Evolutionary conservation across 495 filamentous ascomycete species (phyloP), one percentile per base, ranked within the genome.

Genomic region (Bacidia rubella): DNA sequence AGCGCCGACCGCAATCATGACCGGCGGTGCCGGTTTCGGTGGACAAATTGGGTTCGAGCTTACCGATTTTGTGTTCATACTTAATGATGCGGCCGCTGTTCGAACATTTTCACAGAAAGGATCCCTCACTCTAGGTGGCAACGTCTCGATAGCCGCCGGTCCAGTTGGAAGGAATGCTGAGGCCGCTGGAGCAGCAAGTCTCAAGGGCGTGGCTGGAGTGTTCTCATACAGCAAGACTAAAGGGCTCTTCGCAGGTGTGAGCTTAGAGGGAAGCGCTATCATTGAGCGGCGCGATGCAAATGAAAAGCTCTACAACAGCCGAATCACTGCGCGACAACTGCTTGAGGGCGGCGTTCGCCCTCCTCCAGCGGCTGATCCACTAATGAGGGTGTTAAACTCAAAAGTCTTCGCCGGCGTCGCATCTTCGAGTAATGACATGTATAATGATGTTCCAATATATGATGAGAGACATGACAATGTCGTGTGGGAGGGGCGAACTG

Each of bases 221-320:
- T 98, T 98, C 73, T 85, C 86, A 57, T 98, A 97, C 70, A 86
- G 81, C 54, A 97, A 96, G 69, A 98, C 92, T 24, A 96, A 96
- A 71, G 92, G 92, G 22, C 72, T 97, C 11, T 98, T 98, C 58
- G 92, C 92, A 1, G 92, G 92, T 61, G 90, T 98, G 44, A 90
- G 85, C 57, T 70, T 98, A 56, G 92, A 98, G 67, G 92, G 92
- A 15, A 86, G 82, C 45, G 87, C 82, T 49, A 78, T 98, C 35
- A 80, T 95, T 48, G 93, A 97, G 69, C 81, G 92, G 52, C 85
- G 86, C 63, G 92, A 98, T 69, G 92, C 93, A 52, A 98, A 98
- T 61, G 85, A 90, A 68, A 96, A 94, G 66, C 75, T 98, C 47
- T 98, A 98, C 69, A 86, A 85, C 50, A 79, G 79, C 58, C 77